Evolutionary conservation across 768 basidiomycete species (phyloP).

Genomic region (Trichaptum fuscoviolaceum): DNA sequence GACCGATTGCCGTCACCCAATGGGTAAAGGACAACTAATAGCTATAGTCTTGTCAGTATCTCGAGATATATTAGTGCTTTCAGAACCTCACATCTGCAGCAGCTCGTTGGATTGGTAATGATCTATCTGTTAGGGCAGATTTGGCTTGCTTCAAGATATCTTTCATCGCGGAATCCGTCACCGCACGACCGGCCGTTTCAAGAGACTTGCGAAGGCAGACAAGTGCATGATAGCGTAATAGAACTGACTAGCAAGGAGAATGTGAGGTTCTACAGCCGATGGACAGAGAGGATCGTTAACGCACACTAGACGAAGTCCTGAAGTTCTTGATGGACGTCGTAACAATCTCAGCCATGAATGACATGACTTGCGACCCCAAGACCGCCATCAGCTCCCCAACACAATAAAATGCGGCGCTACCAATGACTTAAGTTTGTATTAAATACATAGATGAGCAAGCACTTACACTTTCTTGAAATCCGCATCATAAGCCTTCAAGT

Average conservation of each 20-base stretch:
- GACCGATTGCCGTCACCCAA: conserved; percentile 51
- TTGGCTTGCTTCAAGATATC: conserved; percentile 85
- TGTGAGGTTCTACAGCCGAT: conserved; percentile 9
- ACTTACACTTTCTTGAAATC: conserved; percentile 65
- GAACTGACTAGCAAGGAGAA: conserved; percentile 49
- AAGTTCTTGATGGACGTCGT: conserved; percentile 59
- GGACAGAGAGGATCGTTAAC: conserved; percentile 21
- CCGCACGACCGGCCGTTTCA: conserved; percentile 73
- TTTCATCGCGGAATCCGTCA: conserved; percentile 70
- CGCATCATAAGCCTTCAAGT: conserved; percentile 60
- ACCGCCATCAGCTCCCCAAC: conserved; percentile 85
- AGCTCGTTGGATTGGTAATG: conserved; percentile 78
- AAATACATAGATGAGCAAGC: not conserved
- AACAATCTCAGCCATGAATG: conserved; percentile 84
- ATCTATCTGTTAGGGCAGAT: conserved; percentile 72
- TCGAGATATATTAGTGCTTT: not conserved
- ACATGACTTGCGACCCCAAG: conserved; percentile 91
- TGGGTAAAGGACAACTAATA: conserved; percentile 55
- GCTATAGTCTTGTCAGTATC: conserved; percentile 26
- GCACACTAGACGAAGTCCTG: conserved; percentile 62
- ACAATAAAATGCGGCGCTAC: conserved; percentile 78
- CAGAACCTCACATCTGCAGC: conserved; percentile 62
- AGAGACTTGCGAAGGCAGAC: conserved; percentile 74
- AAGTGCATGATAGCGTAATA: conserved; percentile 80
- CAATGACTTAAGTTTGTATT: conserved; percentile 4